Evolutionary conservation across 1,284 basidiomycete species (phyloP).

Genomic region (Gomphus sp.): DNA sequence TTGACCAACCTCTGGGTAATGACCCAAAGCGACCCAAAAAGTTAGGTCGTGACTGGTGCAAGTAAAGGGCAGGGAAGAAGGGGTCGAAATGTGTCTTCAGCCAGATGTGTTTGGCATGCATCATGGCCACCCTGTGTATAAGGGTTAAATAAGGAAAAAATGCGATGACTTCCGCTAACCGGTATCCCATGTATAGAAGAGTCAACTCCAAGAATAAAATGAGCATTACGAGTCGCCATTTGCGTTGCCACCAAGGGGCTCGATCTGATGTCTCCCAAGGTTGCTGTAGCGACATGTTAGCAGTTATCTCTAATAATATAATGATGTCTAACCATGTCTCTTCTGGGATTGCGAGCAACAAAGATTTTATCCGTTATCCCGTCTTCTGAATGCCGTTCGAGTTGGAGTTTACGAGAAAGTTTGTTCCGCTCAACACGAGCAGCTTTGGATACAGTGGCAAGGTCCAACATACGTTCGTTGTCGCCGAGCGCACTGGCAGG

Average conservation of each 20-base stretch:
- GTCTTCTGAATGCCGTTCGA: background rate
- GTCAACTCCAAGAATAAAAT: constrained; percentile 6
- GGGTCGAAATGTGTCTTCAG: constrained; percentile 9
- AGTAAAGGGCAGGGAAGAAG: constrained; percentile 9
- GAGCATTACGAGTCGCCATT: constrained; percentile 1
- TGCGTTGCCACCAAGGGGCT: constrained; percentile 7
- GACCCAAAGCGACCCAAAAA: constrained; percentile 3
- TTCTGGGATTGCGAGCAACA: background rate
- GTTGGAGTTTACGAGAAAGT: constrained; percentile 4
- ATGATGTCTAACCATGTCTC: background rate
- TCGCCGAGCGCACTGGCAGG: background rate
- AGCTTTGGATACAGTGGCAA: constrained; percentile 5
- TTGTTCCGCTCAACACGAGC: constrained; percentile 10
- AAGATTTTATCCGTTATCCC: background rate
- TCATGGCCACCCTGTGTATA: constrained; percentile 1
- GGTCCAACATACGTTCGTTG: constrained; percentile 4
- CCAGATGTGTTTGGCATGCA: constrained; percentile 9
- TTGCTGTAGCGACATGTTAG: background rate
- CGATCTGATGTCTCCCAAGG: background rate
- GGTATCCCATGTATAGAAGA: constrained; percentile 7
- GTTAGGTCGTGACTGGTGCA: constrained; percentile 1
- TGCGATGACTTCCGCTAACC: background rate
- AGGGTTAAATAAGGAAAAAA: background rate
- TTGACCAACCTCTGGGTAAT: constrained; percentile 5
- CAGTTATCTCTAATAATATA: background rate